Evolutionary conservation across 2,329 filamentous ascomycete species (phyloP), one percentile per base, ranked within the genome.

Genomic region (Arthrobotrys pseudoclavata): DNA sequence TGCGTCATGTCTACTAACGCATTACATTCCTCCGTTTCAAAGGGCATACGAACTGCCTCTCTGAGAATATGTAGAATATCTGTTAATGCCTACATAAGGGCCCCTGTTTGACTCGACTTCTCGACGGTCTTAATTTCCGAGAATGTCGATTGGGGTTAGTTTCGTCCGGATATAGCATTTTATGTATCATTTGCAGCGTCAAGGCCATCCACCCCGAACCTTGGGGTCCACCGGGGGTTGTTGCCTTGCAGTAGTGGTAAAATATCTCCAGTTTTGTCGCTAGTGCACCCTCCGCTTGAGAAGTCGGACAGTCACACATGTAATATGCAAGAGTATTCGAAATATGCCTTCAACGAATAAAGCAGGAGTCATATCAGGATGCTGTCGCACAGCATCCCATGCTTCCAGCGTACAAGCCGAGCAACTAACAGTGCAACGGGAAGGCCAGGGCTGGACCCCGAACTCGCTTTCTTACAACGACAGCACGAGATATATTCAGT

Each of bases 111-210:
- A 3, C 4, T 34, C 9, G 69, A 74, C 18, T 67, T 34, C 34
- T 74, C 69, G 9, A 74, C 24, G 10, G 62, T 9, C 18, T 67
- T 74, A 2, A 74, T 31, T 6, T 74, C 69, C 4, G 61, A 20
- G 9, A 62, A 61, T 12, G 60, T 40, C 7, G 31, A 5, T 9
- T 20, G 18, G 42, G 52, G 10, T 67, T 24, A 1, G 61, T 34
- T 34, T 42, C 61, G 40, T 67, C 61, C 1, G 61, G 61, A 10
- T 70, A 20, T 12, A 62, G 24, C 61, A 60, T 74, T 37, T 67
- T 68, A 10, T 67, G 24, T 31, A 71, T 71, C 57, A 71, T 53
- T 24, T 71, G 69, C 13, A 71, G 37, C 0, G 69, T 71, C 5
- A 71, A 15, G 4, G 69, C 69, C 48, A 66, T 48, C 69, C 69